Conservation (phyloP, 148 eudicot species). For the Spergularia marina region DNA sequence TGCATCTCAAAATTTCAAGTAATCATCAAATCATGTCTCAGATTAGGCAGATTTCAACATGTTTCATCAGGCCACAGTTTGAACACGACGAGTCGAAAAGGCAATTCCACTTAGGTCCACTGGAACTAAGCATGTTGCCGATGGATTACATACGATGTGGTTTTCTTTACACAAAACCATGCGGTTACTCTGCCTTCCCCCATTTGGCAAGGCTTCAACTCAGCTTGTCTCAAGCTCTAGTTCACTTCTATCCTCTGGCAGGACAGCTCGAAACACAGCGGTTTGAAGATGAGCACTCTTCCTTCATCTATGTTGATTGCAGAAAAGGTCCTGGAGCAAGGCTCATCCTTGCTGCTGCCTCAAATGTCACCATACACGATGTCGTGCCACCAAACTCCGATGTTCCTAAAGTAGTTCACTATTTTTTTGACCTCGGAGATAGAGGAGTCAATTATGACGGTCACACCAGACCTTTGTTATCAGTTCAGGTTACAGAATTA, state of each 20-base stretch:
- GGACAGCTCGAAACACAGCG: conserved; percentile 15
- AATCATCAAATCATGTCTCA: not conserved
- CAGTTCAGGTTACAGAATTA: conserved; percentile 61
- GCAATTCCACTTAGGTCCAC: not conserved
- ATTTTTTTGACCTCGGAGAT: conserved; percentile 30
- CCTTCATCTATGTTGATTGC: conserved; percentile 27
- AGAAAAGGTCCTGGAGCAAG: conserved; percentile 40
- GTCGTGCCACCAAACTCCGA: conserved; percentile 21
- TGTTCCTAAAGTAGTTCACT: conserved; percentile 30
- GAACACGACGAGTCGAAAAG: conserved; percentile 5
- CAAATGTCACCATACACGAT: conserved; percentile 18
- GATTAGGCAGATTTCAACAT: conserved; percentile 12
- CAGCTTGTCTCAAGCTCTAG: conserved; percentile 1
- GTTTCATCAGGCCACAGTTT: conserved; percentile 1
- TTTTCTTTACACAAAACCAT: conserved; percentile 11
- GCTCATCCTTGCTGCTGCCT: conserved; percentile 28
- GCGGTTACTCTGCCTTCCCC: not conserved
- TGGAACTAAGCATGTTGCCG: not conserved
- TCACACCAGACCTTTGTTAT: conserved; percentile 36
- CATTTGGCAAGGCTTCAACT: not conserved
- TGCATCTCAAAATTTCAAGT: too few relatives aligned
- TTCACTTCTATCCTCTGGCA: conserved; percentile 17
- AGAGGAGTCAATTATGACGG: conserved; percentile 39
- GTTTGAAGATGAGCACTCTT: conserved; percentile 10
- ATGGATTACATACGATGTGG: conserved; percentile 18